A percentile compares a stretch with the other conserved stretches of the same genome.
phyloP scores from a whole-genome alignment of 148 eudicot species.

The Nepenthes mirabilis region DNA sequence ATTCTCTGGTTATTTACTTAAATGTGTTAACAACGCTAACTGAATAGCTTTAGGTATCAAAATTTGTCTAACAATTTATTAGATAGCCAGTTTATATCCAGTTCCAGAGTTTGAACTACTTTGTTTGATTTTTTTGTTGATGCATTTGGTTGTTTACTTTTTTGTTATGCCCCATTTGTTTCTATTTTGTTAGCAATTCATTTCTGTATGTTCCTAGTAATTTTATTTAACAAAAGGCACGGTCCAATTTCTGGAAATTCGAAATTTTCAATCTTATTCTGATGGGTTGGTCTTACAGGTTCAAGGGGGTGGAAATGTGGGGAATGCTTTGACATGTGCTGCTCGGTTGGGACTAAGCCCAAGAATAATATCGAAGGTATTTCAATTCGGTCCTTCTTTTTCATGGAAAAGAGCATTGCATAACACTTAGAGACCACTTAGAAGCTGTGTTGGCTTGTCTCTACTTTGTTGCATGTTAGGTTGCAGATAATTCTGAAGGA shows the following conservation, averaged over 20 bases:
- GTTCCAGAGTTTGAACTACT: no score
- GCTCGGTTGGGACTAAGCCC: constrained; percentile 39
- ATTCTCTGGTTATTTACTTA: no score
- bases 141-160: no score
- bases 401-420: neutral
- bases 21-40: no score
- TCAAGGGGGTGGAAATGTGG: constrained; percentile 52
- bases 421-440: neutral
- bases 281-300: constrained; percentile 13
- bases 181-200: neutral
- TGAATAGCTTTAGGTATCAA: no score
- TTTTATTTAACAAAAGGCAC: neutral
- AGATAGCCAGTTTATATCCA: no score
- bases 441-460: neutral
- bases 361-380: constrained; percentile 32
- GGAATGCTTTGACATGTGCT: constrained; percentile 43
- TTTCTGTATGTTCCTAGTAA: neutral
- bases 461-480: constrained; percentile 23
- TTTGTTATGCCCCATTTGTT: no score
- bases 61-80: no score
- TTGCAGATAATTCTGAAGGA: constrained; percentile 82
- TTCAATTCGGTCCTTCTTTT: neutral
- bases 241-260: neutral
- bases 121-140: no score
- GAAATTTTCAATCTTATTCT: neutral